These are phyloP conservation scores for Euptelea pleiosperma DNA, from an alignment of 164 flowering plant species.

Conservation along the genomic window DNA sequence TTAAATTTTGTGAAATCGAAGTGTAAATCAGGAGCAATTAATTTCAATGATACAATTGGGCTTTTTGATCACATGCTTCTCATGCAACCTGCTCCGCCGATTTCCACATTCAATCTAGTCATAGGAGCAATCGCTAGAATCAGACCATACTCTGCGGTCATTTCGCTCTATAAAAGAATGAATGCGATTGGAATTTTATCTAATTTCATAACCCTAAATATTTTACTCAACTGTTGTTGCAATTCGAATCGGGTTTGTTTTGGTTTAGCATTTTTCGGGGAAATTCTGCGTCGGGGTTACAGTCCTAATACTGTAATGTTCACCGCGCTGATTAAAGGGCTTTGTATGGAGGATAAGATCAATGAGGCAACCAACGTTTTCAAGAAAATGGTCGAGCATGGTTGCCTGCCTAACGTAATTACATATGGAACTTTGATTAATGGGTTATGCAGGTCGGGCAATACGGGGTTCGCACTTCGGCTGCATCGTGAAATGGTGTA, in stretches of 20 bases:
- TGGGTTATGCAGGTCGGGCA: constrained; percentile 43
- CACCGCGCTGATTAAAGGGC: constrained; percentile 38
- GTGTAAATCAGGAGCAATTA: constrained; percentile 2
- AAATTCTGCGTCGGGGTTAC: constrained; percentile 35
- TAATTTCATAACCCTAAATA: constrained; percentile 29
- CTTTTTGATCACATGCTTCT: constrained; percentile 31
- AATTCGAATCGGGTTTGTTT: constrained; percentile 20
- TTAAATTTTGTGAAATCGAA: background rate
- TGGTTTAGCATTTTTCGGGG: constrained; percentile 37
- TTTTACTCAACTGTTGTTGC: constrained; percentile 41
- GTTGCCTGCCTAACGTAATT: constrained; percentile 30
- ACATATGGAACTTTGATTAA: constrained; percentile 46
- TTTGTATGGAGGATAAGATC: constrained; percentile 26
- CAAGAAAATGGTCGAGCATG: constrained; percentile 27
- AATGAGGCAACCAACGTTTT: constrained; percentile 34
- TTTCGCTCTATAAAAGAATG: constrained; percentile 20
- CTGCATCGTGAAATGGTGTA: constrained; percentile 31
- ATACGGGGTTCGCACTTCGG: constrained; percentile 25
- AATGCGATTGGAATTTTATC: constrained; percentile 20
- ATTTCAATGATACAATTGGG: constrained; percentile 14
- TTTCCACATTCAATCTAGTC: constrained; percentile 26
- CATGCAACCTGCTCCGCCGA: constrained; percentile 27
- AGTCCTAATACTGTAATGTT: constrained; percentile 32
- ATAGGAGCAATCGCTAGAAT: constrained; percentile 25
- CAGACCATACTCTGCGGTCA: constrained; percentile 23